Evolutionary conservation across 352 stramenopile species (phyloP), one percentile per base, ranked within the genome.

Genomic region (Globisporangium heterothallicum): DNA sequence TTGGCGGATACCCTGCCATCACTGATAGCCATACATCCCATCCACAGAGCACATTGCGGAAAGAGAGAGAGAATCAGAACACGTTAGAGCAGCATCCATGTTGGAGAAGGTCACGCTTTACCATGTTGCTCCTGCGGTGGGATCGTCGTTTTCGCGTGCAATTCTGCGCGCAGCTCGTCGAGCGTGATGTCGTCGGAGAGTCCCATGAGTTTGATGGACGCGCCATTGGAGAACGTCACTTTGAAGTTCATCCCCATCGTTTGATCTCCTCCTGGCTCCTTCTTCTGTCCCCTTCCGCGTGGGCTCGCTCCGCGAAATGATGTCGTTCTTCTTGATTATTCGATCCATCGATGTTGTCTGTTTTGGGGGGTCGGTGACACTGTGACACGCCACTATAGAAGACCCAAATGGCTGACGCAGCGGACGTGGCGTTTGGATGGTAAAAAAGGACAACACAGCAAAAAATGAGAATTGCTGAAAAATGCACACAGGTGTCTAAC

Each of bases 1-100:
- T 89, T 4, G 78, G 81, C 13, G 81, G 81, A 61, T 79, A 92
- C 13, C 81, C 81, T 3, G 68, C 72, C 74, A 92, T 84, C 34
- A 92, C 81, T 92, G 54, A n/a, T 3, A 30, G 25, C 32, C 29
- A 44, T 49, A 19, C 24, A 8, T 42, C 18, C 19, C 5, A 2
- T 14, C 14, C 1, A 38, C 40, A 61, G n/a, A 32, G 32, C 32
- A 30, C 36, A 47, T 26, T n/a, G n/a, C n/a, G n/a, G n/a, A n/a
- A 46, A 66, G 38, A 13, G 21, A 14, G n/a, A 35, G 16, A 48
- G 30, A 24, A 4, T 6, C 16, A 25, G n/a, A 30, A 4, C 6
- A 53, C 21, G 5, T 10, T 21, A 42, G 18, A 10, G n/a, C 12
- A 42, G 16, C 35, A 29, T 19, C 8, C 29, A 35, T 13, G 12